phyloP scores from a whole-genome alignment of 331 rosid species.

The Cydonia oblonga region DNA sequence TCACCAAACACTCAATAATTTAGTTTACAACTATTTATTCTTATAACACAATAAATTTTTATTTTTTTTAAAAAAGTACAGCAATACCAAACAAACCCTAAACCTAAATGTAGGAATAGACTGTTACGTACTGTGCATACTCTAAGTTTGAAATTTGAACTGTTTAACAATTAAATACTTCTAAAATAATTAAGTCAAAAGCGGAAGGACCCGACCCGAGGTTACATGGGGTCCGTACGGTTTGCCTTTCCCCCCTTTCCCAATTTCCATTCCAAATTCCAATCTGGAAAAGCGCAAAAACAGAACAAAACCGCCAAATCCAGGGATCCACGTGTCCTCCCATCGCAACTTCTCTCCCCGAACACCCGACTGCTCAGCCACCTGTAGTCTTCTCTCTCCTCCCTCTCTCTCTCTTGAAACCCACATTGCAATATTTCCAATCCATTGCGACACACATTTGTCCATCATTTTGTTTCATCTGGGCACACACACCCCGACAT shows the following conservation, averaged over 20 bases:
- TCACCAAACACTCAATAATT: too few species aligned
- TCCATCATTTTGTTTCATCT: neutral
- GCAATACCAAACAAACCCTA: too few species aligned
- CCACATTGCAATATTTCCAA: slow-evolving; percentile 1
- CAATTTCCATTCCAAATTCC: neutral
- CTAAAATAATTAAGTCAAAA: too few species aligned
- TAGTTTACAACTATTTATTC: too few species aligned
- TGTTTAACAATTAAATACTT: too few species aligned
- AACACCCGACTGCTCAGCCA: slow-evolving; percentile 17
- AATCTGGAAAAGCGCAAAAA: neutral
- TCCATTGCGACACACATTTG: slow-evolving; percentile 3
- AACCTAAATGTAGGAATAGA: too few species aligned
- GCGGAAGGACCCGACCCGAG: neutral
- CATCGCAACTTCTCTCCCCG: neutral
- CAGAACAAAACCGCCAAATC: neutral
- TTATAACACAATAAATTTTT: too few species aligned
- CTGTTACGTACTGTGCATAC: too few species aligned
- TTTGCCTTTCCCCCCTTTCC: neutral
- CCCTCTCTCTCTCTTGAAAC: neutral
- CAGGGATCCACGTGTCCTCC: slow-evolving; percentile 19
- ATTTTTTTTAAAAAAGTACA: too few species aligned
- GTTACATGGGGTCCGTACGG: neutral
- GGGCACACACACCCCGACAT: neutral
- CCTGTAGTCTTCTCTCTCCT: slow-evolving; percentile 1
- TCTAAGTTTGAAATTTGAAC: too few species aligned